Percentiles rank a stretch among this genome's conserved stretches.
Evolutionary conservation across 2,329 filamentous ascomycete genomes (phyloP).

Genomic region (Fusarium torulosum): DNA sequence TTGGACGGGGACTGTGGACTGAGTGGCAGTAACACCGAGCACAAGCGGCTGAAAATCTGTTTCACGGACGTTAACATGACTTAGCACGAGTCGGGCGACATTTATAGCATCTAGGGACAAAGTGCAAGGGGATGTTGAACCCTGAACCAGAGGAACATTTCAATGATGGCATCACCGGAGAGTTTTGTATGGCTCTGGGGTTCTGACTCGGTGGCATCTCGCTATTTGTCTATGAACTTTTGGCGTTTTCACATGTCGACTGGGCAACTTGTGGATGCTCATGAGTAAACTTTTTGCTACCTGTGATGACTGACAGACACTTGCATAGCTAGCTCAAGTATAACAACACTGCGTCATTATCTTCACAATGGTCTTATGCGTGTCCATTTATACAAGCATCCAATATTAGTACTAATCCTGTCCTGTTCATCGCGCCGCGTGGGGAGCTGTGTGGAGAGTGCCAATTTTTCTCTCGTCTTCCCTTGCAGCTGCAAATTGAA

Average conservation of each 20-base stretch:
- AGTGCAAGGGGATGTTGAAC: slow-evolving; percentile 7
- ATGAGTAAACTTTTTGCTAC: slow-evolving; percentile 9
- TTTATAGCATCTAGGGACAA: slow-evolving; percentile 8
- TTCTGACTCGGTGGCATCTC: slow-evolving; percentile 19
- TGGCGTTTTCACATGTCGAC: slow-evolving; percentile 19
- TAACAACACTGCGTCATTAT: slow-evolving; percentile 30
- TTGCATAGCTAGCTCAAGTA: slow-evolving; percentile 18
- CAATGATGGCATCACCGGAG: slow-evolving; percentile 21
- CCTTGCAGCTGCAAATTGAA: slow-evolving; percentile 46
- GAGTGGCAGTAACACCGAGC: slow-evolving; percentile 34
- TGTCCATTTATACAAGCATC: slow-evolving; percentile 27
- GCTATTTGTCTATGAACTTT: not conserved
- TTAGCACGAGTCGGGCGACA: slow-evolving; percentile 12
- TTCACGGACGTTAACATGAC: slow-evolving; percentile 39
- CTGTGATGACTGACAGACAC: slow-evolving; percentile 11
- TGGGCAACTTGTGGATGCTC: slow-evolving; percentile 31
- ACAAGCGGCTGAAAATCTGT: slow-evolving; percentile 45
- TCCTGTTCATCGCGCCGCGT: slow-evolving; percentile 29
- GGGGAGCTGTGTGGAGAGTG: slow-evolving; percentile 37
- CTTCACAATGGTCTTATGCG: slow-evolving; percentile 40
- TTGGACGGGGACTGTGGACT: slow-evolving; percentile 22
- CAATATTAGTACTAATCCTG: not conserved
- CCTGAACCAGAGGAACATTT: slow-evolving; percentile 19
- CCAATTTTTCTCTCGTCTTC: slow-evolving; percentile 33
- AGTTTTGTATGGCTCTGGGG: slow-evolving; percentile 2